Evolutionary conservation across 768 basidiomycete genomes (phyloP).

Genomic region (Leccinellum rugosiceps): DNA sequence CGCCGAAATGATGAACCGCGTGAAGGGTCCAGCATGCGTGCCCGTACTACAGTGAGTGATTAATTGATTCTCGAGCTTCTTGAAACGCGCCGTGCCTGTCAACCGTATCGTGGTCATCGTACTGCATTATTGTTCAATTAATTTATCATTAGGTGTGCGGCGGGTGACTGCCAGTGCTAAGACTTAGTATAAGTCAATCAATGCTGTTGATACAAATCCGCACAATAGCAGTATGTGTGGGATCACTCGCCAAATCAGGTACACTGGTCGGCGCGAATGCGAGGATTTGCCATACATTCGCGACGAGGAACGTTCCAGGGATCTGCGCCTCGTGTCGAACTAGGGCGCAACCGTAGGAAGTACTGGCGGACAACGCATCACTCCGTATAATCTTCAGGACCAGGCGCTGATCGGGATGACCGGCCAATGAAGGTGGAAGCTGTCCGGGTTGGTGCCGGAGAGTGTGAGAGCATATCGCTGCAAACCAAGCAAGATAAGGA

Average conservation of each 20-base stretch:
- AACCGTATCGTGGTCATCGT: not conserved
- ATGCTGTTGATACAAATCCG: not conserved
- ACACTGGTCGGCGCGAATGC: not conserved
- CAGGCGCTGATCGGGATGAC: constrained; percentile 5
- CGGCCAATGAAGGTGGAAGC: not conserved
- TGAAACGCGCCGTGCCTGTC: constrained; percentile 12
- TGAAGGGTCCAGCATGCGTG: not conserved
- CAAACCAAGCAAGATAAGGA: not conserved
- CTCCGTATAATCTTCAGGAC: not conserved
- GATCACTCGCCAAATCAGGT: not conserved
- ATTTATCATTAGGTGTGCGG: not conserved
- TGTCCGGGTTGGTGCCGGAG: too few relatives aligned
- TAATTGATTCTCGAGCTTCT: constrained; percentile 4
- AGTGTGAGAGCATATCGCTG: not conserved
- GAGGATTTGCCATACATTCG: not conserved
- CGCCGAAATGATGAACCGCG: constrained; percentile 9
- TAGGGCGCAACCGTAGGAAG: not conserved
- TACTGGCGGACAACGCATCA: not conserved
- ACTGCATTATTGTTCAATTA: not conserved
- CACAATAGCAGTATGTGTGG: not conserved
- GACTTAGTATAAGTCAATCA: not conserved
- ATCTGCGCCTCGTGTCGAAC: constrained; percentile 1
- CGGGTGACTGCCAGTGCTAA: not conserved
- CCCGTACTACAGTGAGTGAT: not conserved
- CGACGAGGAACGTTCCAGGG: not conserved